Evolutionary conservation across 2,329 filamentous ascomycete species (phyloP).

Genomic region (Tolypocladium album): DNA sequence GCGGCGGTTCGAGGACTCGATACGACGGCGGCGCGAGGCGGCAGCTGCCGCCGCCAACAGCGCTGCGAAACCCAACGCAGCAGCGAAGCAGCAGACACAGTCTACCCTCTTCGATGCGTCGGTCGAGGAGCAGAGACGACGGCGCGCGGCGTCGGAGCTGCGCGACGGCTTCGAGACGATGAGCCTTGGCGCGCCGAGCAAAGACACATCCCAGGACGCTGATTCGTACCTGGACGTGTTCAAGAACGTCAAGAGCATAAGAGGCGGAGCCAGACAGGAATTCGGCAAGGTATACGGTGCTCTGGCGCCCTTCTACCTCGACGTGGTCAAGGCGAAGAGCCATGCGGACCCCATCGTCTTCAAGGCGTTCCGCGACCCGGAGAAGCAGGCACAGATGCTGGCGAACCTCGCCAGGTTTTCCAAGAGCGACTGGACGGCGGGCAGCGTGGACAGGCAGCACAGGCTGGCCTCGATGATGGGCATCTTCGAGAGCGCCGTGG

Average conservation of each 20-base stretch:
- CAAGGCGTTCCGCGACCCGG: slow-evolving; percentile 74
- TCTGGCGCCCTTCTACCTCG: slow-evolving; percentile 77
- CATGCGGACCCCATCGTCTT: slow-evolving; percentile 79
- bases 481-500: slow-evolving; percentile 82
- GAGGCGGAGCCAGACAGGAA: slow-evolving; percentile 78
- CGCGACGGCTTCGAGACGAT: slow-evolving; percentile 74
- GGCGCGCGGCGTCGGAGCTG: slow-evolving; percentile 20
- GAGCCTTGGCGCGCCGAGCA: slow-evolving; percentile 36
- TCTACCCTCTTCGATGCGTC: slow-evolving; percentile 66
- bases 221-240: slow-evolving; percentile 59
- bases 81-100: slow-evolving; percentile 7
- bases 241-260: slow-evolving; percentile 60
- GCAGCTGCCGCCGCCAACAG: slow-evolving; percentile 8
- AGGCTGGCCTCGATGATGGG: slow-evolving; percentile 64
- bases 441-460: slow-evolving; percentile 59
- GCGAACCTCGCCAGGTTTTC: slow-evolving; percentile 70
- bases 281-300: slow-evolving; percentile 88
- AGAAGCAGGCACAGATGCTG: slow-evolving; percentile 84
- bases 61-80: slow-evolving; percentile 8
- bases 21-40: slow-evolving; percentile 50
- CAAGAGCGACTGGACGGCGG: slow-evolving; percentile 68
- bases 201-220: slow-evolving; percentile 43
- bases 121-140: slow-evolving; percentile 51
- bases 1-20: slow-evolving; percentile 64
- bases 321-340: slow-evolving; percentile 60